Conservation (phyloP, 805 yeast genomes). For the Hanseniaspora lindneri region DNA sequence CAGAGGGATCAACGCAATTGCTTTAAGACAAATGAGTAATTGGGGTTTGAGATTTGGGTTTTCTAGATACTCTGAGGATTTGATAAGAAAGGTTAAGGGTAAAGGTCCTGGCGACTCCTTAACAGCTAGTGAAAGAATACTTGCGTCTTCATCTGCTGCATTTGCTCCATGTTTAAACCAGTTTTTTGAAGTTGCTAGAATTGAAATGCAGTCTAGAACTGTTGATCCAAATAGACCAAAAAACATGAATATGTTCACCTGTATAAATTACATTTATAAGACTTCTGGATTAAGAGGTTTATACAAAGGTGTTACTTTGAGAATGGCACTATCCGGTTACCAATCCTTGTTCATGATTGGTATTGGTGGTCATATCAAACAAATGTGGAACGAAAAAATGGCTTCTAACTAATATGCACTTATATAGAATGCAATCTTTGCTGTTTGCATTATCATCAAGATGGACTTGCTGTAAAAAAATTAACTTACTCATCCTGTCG, state of each 20-base stretch:
- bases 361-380: conserved; percentile 85
- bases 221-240: conserved; percentile 90
- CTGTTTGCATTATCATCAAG: too few relatives aligned
- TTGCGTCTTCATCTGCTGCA: conserved; percentile 86
- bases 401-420: background rate
- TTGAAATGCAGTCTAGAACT: conserved; percentile 96
- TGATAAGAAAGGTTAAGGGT: conserved; percentile 51
- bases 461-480: too few relatives aligned
- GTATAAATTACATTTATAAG: conserved; percentile 71
- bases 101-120: conserved; percentile 51
- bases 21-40: conserved; percentile 96
- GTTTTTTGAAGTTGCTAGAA: conserved; percentile 94
- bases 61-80: conserved; percentile 81
- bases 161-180: conserved; percentile 98
- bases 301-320: conserved; percentile 93
- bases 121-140: conserved; percentile 65
- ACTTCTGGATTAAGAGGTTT: conserved; percentile 81
- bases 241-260: conserved; percentile 63
- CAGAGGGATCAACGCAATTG: conserved; percentile 97
- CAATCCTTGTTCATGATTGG: conserved; percentile 98
- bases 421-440: too few relatives aligned
- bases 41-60: conserved; percentile 98
- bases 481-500: background rate
- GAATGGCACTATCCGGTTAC: conserved; percentile 94
- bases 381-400: conserved; percentile 38